Base-by-base conservation (phyloP, 2,329 filamentous ascomycete species). In the Sarocladiaceae sp. region DNA sequence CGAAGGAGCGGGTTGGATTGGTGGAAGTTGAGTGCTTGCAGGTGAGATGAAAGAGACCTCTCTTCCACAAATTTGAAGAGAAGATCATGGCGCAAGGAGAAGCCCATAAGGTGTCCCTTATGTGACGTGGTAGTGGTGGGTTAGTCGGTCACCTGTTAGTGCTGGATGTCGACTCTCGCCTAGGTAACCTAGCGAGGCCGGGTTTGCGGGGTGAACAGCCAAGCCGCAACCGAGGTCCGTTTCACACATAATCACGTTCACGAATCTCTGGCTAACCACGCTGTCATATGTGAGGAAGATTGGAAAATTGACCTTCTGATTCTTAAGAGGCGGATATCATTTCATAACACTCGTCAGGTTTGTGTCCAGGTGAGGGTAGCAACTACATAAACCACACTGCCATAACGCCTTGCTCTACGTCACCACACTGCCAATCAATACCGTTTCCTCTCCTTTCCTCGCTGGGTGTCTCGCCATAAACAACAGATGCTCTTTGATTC, bases 401-500 rank as follows among this genome's bases (percentile, higher is more conserved):
- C 26, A 29, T 29, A 29, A 13, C 26, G 26, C 9, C 26, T 29
- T 7, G 7, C 26, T 29, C 26, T 29, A 29, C 13, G n/a, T n/a
- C n/a, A n/a, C n/a, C n/a, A n/a, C n/a, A n/a, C 26, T 13, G 7
- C 13, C 26, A 15, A 37, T 61, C 44, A 62, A 48, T 59, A 66
- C 23, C 75, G 60, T 58, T 77, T 80, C 53, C 77, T 68, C 56
- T 75, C 72, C 54, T 68, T 70, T 6, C 76, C 76, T 1, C 63
- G 62, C 26, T 67, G 32, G 46, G 65, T 80, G 51, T 78, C 74
- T 54, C 73, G 82, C 81, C 80, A 87, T 24, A 89, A 69, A 62
- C 89, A 95, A 56, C 89, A 94, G 9, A 97, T 72, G 35, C 90
- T 89, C 61, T 84, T 85, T 32, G 79, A 80, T 64, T 95, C 87